Percentiles rank a stretch among this genome's conserved stretches.
Evolutionary conservation across 441 rosid genomes (phyloP).

Genomic region (Erodium chrysanthum): DNA sequence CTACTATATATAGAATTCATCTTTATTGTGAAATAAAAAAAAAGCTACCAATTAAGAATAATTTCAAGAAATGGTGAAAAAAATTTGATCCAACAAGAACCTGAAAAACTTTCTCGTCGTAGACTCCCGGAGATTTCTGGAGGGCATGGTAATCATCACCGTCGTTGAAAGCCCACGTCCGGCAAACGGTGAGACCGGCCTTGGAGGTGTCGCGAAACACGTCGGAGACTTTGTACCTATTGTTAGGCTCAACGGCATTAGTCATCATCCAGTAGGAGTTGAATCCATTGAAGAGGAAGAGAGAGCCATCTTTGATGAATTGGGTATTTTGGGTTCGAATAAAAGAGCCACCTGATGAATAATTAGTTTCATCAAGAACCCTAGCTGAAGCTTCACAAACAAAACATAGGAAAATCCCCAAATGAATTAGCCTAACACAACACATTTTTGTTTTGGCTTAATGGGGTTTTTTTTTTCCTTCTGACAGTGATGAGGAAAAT

Average conservation of each 20-base stretch:
- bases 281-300: slow-evolving; percentile 42
- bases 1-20: too few species aligned
- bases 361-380: slow-evolving; percentile 9
- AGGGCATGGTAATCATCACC: slow-evolving; percentile 38
- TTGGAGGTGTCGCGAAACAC: slow-evolving; percentile 28
- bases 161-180: slow-evolving; percentile 59
- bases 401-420: slow-evolving; percentile 10
- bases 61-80: neutral
- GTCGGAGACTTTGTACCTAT: slow-evolving; percentile 27
- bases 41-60: too few species aligned
- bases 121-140: slow-evolving; percentile 44
- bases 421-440: neutral
- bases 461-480: neutral
- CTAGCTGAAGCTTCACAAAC: slow-evolving; percentile 5
- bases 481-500: too few species aligned
- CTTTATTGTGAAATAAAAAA: too few species aligned
- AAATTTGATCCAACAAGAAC: too few species aligned
- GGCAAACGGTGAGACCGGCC: slow-evolving; percentile 30
- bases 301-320: slow-evolving; percentile 32
- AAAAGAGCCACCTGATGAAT: slow-evolving; percentile 14
- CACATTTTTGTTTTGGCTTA: neutral
- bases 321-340: slow-evolving; percentile 25
- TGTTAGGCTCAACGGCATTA: slow-evolving; percentile 30
- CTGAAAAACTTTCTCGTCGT: slow-evolving; percentile 38
- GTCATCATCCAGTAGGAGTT: slow-evolving; percentile 47